Conservation (phyloP, 352 stramenopile genomes). For the Phytophthora uliginosa region DNA sequence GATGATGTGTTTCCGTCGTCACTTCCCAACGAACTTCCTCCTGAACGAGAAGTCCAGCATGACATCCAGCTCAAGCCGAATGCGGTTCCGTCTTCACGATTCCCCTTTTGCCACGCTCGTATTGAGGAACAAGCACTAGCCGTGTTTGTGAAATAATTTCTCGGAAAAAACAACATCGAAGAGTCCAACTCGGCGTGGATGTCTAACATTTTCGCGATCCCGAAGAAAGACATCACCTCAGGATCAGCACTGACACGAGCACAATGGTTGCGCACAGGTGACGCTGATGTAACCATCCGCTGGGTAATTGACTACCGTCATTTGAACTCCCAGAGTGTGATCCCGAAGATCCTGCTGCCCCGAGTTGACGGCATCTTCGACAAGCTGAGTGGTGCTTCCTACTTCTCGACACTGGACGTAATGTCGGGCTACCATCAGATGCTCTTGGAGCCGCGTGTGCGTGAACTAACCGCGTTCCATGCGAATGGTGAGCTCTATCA, state of each 20-base stretch:
- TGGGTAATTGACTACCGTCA: not conserved
- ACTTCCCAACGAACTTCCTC: constrained; percentile 9
- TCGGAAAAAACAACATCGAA: constrained; percentile 1
- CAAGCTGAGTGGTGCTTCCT: not conserved
- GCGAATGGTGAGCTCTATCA: constrained; percentile 42
- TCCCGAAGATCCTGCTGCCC: constrained; percentile 11
- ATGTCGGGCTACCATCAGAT: constrained; percentile 43
- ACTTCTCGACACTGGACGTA: constrained; percentile 32
- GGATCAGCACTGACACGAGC: not conserved
- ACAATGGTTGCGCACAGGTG: not conserved
- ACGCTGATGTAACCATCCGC: not conserved
- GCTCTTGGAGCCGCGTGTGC: constrained; percentile 1
- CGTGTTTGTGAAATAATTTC: constrained; percentile 9
- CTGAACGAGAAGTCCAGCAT: constrained; percentile 1
- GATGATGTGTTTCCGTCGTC: constrained; percentile 9
- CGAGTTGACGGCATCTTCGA: constrained; percentile 16
- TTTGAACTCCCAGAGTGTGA: not conserved
- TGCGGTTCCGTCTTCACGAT: not conserved
- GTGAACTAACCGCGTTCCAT: constrained; percentile 39
- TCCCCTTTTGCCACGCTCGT: constrained; percentile 5
- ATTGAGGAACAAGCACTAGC: constrained; percentile 2
- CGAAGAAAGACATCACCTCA: constrained; percentile 3
- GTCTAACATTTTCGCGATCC: constrained; percentile 11
- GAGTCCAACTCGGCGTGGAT: constrained; percentile 19
- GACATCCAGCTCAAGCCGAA: constrained; percentile 15